Base-by-base conservation (phyloP, 306 rosid species). In the Malus domestica region DNA sequence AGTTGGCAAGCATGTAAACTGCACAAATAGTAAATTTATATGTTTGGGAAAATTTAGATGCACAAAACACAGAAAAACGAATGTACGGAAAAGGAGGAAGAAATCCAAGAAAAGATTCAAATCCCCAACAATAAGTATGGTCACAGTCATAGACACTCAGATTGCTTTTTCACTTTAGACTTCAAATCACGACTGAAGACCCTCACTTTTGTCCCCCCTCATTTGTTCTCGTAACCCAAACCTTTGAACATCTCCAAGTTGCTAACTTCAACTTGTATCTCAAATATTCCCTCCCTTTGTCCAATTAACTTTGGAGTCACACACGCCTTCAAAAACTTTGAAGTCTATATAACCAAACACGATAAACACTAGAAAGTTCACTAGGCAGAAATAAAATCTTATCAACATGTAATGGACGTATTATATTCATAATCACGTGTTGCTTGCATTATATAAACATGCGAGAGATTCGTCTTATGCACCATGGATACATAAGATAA, bases 211-310 rank as follows among this genome's bases (percentile, higher is more conserved):
- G 79, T 73, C 80, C 20, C 20, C 8, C 40, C 68, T 83, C 67
- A 12, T 72, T 72, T 64, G 57, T 22, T 72, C 75, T 74, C 79
- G 42, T 76, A 52, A 46, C 80, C 69, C 49, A 54, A 63, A n/a
- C 59, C 49, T 33, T 78, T 23, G 23, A 65, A 72, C 69, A 33
- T 32, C 79, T 18, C 38, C 73, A 71, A 74, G 55, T 52, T 35
- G 61, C 81, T 78, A 11, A 65, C 73, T 86, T 82, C 78, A 11
- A 65, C 73, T 86, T 80, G 93, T 79, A 77, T 77, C 40, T 18
- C 68, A 70, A 74, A 82, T 77, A 82, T 82, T 81, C 85, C 85
- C 32, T 38, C 32, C 60, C 32, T 74, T 62, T 62, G 25, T 78
- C 57, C 25, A 22, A 29, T 72, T 15, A 25, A 49, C 23, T 40